Evolutionary conservation across 768 basidiomycete species (phyloP), one percentile per base, ranked within the genome.

Genomic region (Gymnopilus junonius): DNA sequence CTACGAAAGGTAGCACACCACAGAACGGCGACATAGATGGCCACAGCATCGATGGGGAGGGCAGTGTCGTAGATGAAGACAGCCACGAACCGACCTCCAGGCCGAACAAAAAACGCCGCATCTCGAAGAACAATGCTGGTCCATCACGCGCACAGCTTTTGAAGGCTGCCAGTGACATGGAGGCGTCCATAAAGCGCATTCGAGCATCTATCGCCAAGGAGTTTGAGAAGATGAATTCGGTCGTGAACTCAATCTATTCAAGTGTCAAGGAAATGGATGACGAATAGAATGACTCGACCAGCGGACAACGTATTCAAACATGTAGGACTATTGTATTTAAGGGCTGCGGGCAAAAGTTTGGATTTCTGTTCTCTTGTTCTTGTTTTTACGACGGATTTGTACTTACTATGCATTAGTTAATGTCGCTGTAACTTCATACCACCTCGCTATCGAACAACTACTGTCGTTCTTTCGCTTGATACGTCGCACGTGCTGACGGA

Each of bases 21-120:
- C 57, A 57, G 55, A 74, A 75, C 40, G 71, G 68, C 35, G 69
- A 71, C 55, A 54, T 40, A 10, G 72, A 73, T 37, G 67, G 59
- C 17, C 65, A 66, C 31, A 71, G 70, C 57, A 55, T 68, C 34
- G 72, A 73, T 35, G 64, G 74, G 15, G 75, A 75, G 23, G 73
- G 72, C 10, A 78, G 75, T n/a, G 72, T 78, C n/a, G 74, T 75
- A 42, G 70, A 76, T 40, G 74, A 75, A n/a, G 75, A 79, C 20
- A 76, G 73, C 42, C 71, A 70, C 56, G 68, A 74, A 27, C 65
- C 68, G 31, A 68, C 71, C 50, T 66, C 70, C 37, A 74, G 70
- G 68, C 59, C 71, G 59, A 73, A 69, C 65, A 76, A 75, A 69
- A 75, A 74, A 71, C 77, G 71, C 61, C 72, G 73, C 51, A 65